Conservation (phyloP, 2,329 filamentous ascomycete species). For the Fusarium metavorans region DNA sequence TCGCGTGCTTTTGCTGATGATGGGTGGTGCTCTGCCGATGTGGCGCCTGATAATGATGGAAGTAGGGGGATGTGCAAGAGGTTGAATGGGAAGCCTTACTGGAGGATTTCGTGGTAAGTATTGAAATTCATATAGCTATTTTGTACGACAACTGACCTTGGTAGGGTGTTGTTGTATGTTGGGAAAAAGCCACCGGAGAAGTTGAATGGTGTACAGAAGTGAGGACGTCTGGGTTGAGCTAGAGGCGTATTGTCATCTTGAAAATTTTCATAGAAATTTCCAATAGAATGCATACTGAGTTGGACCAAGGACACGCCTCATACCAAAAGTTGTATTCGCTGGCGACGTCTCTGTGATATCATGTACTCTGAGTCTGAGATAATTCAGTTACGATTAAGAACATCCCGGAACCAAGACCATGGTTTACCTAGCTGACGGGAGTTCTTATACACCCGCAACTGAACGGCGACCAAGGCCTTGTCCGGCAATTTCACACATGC, state of each 20-base stretch:
- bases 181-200: constrained; percentile 11
- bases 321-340: no score
- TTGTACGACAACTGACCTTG: neutral
- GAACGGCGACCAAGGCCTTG: no score
- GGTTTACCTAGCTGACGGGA: no score
- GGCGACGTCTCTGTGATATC: no score
- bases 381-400: no score
- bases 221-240: neutral
- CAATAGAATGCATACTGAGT: no score
- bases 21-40: constrained; percentile 72
- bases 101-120: constrained; percentile 71
- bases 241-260: no score
- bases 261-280: neutral
- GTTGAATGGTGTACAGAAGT: constrained; percentile 6
- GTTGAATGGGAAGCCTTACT: constrained; percentile 67
- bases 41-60: constrained; percentile 68
- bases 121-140: neutral
- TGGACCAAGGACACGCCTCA: no score
- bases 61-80: constrained; percentile 73
- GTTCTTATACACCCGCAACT: no score
- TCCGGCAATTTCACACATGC: no score
- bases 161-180: constrained; percentile 38
- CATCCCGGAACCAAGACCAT: no score
- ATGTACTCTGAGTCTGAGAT: no score
- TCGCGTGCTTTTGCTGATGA: constrained; percentile 59